Evolutionary conservation across 768 basidiomycete species (phyloP).

Genomic region (Pleurotus citrinopileatus): DNA sequence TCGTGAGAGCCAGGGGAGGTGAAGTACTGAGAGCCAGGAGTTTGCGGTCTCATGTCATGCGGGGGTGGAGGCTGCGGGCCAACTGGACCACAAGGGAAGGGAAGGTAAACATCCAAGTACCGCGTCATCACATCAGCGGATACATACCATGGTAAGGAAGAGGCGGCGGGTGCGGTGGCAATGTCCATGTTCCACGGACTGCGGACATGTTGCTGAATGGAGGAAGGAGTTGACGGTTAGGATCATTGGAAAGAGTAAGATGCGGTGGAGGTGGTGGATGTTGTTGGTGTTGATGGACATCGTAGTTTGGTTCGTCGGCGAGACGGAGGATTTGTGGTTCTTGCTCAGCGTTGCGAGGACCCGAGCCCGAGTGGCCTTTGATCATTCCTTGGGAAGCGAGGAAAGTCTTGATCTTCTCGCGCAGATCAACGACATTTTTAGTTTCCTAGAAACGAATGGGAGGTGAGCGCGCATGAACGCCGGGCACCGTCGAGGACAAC

Average conservation of each 20-base stretch:
- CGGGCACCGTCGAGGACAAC: constrained; percentile 10
- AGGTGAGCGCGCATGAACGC: not conserved
- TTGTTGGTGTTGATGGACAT: constrained; percentile 26
- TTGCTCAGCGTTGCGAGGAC: constrained; percentile 53
- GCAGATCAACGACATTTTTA: constrained; percentile 61
- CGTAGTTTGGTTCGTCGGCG: constrained; percentile 32
- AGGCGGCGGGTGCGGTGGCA: not conserved
- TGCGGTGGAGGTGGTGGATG: constrained; percentile 32
- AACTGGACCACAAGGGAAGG: not conserved
- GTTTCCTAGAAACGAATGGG: constrained; percentile 50
- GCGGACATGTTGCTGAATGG: constrained; percentile 16
- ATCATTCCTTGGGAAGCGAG: constrained; percentile 85
- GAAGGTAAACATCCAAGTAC: not conserved
- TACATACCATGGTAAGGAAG: constrained; percentile 13
- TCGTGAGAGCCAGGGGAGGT: not conserved
- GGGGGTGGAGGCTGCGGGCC: not conserved
- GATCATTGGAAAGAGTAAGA: constrained; percentile 12
- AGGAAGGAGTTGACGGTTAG: constrained; percentile 14
- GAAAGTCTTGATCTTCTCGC: constrained; percentile 78
- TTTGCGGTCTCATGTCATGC: constrained; percentile 10
- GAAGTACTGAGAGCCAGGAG: constrained; percentile 7
- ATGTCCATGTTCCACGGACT: constrained; percentile 17
- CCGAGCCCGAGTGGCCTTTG: constrained; percentile 79
- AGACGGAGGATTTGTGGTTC: constrained; percentile 57
- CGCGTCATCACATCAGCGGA: too few relatives aligned